Base-by-base conservation (phyloP, 2,329 filamentous ascomycete genomes). In the Penicillium sp. region DNA sequence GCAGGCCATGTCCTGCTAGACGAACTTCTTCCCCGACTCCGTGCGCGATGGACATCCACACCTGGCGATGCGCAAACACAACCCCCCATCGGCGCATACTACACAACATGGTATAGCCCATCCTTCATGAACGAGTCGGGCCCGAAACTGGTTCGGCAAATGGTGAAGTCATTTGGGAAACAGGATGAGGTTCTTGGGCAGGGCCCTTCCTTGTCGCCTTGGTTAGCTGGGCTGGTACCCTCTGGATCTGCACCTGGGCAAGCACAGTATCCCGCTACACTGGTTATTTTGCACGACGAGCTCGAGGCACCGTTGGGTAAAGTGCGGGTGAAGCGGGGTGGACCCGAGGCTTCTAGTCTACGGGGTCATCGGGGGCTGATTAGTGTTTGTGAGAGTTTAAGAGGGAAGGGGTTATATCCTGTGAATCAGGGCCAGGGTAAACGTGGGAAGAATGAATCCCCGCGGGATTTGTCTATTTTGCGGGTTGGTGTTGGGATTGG, bases 211-310 rank as follows among this genome's bases (percentile, higher is more conserved):
- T 4, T 45, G 22, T 14, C 26, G 3, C 21, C 33, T 39, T 50
- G 48, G 48, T 29, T 50, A 27, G 35, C 16, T 14, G 48, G 48
- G 9, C 19, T 50, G 14, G 48, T 50, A n/a, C 48, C 48, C n/a
- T 27, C 33, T 35, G 33, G 27, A 44, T 48, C n/a, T 49, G 42
- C 11, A 31, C 31, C 9, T 50, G 43, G 10, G n/a, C 37, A 8
- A n/a, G 31, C 46, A 33, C 3, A 21, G 8, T 53, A 53, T 24
- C 60, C 63, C 1, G 58, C 64, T 14, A 76, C 79, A 3, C 74
- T 99, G 16, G 85, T 98, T 0, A 78, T 98, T 13, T 79, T 98
- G 21, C 92, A 98, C 72, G 93, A 98, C 72, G 93, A 98, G 72
- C 76, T 98, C 33, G 93, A 97, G 68, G 81, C 84, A 43, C 78